Percentiles rank a stretch among this genome's conserved stretches.
phyloP scores from a whole-genome alignment of 352 stramenopile species.

The Thalassiosira pacifica region DNA sequence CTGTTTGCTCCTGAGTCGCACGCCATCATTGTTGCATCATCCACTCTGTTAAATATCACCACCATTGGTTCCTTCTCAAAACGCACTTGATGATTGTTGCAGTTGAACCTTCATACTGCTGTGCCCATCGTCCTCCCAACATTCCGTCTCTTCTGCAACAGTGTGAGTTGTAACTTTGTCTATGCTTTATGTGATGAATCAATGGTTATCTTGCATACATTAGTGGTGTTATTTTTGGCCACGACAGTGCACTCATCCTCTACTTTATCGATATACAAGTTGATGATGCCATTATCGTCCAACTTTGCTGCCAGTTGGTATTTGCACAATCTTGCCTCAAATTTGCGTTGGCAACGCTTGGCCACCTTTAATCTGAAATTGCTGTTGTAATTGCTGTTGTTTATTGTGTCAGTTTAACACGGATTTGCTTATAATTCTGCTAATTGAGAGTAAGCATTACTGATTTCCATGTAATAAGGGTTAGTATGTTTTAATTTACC shows the following conservation, averaged over 20 bases:
- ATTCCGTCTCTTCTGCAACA: background rate
- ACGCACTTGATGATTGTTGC: background rate
- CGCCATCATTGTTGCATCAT: slow-evolving; percentile 17
- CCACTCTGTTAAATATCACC: too few relatives aligned
- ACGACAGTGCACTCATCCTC: slow-evolving; percentile 11
- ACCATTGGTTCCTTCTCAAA: background rate
- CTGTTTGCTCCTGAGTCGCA: slow-evolving; percentile 43
- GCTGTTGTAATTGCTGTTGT: slow-evolving; percentile 4
- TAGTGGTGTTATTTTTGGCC: background rate
- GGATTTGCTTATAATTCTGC: background rate
- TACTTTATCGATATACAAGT: background rate
- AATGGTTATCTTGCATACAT: background rate
- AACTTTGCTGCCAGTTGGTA: background rate
- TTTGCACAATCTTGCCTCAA: background rate
- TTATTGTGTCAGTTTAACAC: background rate
- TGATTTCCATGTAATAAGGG: too few relatives aligned
- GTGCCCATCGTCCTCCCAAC: background rate
- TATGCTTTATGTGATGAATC: background rate
- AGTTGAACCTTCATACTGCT: background rate
- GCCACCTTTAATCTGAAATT: background rate
- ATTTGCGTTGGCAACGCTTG: background rate
- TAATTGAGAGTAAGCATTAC: background rate
- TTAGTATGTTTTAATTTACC: too few relatives aligned
- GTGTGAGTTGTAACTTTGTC: background rate
- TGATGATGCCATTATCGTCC: background rate